Percentiles rank a stretch among this genome's conserved stretches.
Conservation (phyloP, 371 early-diverging fungal genomes). For the Zychaea mexicana region DNA sequence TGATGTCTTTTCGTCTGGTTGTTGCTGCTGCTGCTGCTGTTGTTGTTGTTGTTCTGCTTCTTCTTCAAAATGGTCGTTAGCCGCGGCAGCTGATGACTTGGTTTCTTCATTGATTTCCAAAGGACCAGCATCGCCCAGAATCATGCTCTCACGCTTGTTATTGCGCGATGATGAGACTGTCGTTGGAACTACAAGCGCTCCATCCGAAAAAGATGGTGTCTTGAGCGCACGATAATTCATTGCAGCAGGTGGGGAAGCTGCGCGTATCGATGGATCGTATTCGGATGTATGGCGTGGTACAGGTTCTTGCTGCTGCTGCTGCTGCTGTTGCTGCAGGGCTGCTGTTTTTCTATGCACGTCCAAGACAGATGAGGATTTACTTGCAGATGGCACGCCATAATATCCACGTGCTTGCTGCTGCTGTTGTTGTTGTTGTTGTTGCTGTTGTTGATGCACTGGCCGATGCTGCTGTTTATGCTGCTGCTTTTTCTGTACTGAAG, state of each 20-base stretch:
- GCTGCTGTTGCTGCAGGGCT: background rate
- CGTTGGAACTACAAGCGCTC: background rate
- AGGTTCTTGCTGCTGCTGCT: background rate
- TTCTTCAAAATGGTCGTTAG: background rate
- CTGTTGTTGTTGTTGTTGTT: background rate
- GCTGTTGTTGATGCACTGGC: background rate
- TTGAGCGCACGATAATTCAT: background rate
- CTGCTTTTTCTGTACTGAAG: slow-evolving; percentile 8
- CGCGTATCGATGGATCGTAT: background rate
- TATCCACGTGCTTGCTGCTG: background rate
- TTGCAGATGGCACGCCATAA: background rate
- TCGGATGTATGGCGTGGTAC: background rate
- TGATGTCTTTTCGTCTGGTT: background rate
- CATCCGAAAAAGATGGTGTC: background rate
- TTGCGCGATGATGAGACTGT: background rate
- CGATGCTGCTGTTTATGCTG: background rate
- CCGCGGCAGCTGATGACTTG: no score
- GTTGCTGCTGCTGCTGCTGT: background rate
- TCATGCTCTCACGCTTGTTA: slow-evolving; percentile 2
- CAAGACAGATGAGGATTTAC: background rate
- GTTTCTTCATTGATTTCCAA: background rate
- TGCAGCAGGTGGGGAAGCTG: background rate
- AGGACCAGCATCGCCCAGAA: background rate
- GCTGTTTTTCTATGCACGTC: background rate
- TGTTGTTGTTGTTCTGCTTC: background rate